Percentiles rank a stretch among this genome's conserved stretches.
Conservation (phyloP, 1,284 basidiomycete genomes). For the Sporisorium sorghi region DNA sequence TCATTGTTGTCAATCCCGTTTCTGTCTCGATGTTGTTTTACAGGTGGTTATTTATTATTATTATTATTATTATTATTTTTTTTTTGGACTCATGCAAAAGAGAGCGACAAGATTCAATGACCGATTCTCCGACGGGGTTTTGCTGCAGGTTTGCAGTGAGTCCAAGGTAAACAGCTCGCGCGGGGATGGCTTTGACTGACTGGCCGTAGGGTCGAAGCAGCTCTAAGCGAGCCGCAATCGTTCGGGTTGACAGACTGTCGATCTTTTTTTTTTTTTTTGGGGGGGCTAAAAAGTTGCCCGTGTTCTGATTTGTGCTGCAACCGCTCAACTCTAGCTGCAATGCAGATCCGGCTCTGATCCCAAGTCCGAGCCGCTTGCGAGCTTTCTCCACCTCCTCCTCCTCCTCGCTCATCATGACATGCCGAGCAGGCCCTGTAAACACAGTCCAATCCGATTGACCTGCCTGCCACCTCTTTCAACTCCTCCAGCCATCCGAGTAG, state of each 20-base stretch:
- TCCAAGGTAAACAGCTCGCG: neutral
- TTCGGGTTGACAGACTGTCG: conserved; percentile 47
- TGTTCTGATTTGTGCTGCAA: conserved; percentile 15
- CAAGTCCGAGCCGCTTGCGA: conserved; percentile 16
- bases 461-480: neutral
- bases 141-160: too few relatives aligned
- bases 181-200: too few relatives aligned
- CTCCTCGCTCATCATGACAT: neutral
- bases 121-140: conserved; percentile 13
- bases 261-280: too few relatives aligned
- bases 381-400: neutral
- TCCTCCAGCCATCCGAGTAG: neutral
- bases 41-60: neutral
- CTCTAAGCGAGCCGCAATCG: conserved; percentile 1
- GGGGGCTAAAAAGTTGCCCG: too few relatives aligned
- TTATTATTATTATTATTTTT: neutral
- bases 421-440: neutral
- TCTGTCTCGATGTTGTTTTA: too few relatives aligned
- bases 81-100: neutral
- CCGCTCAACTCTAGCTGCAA: conserved; percentile 39
- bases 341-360: conserved; percentile 21
- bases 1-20: neutral
- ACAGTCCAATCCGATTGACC: neutral
- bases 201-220: neutral
- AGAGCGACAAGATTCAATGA: neutral